These are phyloP conservation scores for Fagopyrum esculentum DNA, from an alignment of 148 eudicot species.

Conservation along the genomic window DNA sequence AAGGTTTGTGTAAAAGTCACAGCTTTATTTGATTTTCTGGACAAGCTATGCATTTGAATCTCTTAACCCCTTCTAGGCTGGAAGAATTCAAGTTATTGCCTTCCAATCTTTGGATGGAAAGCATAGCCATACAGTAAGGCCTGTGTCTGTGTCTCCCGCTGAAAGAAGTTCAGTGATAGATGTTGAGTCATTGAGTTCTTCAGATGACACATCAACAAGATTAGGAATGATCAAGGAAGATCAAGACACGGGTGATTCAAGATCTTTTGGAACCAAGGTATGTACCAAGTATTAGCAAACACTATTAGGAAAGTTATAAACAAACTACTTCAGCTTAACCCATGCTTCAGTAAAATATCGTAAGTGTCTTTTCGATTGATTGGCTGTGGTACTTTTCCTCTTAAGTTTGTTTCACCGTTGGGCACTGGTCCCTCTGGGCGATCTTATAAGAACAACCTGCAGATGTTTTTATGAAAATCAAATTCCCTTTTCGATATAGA, in stretches of 20 bases:
- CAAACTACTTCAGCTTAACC: not conserved
- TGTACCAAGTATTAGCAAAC: not conserved
- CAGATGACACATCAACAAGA: constrained; percentile 46
- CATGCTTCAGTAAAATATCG: not conserved
- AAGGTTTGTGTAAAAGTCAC: constrained; percentile 52
- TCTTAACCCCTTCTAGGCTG: constrained; percentile 40
- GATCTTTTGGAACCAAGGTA: constrained; percentile 51
- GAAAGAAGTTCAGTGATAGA: constrained; percentile 51
- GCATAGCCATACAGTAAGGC: constrained; percentile 47
- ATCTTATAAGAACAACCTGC: constrained; percentile 1
- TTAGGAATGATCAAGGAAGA: constrained; percentile 45
- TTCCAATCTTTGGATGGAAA: constrained; percentile 94
- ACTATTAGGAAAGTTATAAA: not conserved
- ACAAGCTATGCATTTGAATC: constrained; percentile 2
- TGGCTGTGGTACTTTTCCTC: not conserved
- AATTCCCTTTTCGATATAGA: not conserved
- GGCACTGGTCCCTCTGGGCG: not conserved
- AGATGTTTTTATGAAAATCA: not conserved
- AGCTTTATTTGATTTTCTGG: not conserved
- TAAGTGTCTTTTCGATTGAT: not conserved
- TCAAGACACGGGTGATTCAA: constrained; percentile 76
- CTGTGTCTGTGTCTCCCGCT: constrained; percentile 55
- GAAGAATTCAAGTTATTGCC: constrained; percentile 96
- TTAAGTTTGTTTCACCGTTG: not conserved
- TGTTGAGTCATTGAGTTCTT: constrained; percentile 66